A percentile compares a stretch with the other conserved stretches of the same genome.
Conservation (phyloP, 2,329 filamentous ascomycete genomes). For the Hymenoscyphus fraxineus region DNA sequence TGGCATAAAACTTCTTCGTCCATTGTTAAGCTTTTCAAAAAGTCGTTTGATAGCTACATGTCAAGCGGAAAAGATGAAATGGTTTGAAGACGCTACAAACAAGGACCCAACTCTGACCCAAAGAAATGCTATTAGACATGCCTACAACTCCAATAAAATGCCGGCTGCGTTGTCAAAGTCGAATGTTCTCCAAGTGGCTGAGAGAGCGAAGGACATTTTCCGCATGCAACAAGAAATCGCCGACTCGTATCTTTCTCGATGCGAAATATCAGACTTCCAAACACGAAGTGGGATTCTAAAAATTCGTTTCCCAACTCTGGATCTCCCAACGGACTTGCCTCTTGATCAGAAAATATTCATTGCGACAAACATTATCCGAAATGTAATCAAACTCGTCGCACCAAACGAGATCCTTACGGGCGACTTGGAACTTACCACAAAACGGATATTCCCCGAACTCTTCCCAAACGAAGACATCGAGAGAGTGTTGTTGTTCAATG, state of each 20-base stretch:
- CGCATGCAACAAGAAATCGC: conserved; percentile 49
- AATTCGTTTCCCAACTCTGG: conserved; percentile 16
- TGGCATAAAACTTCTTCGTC: conserved; percentile 64
- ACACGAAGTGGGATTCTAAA: conserved; percentile 36
- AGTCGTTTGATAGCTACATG: conserved; percentile 72
- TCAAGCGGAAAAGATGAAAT: conserved; percentile 59
- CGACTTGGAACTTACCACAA: conserved; percentile 40
- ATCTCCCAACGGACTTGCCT: conserved; percentile 10
- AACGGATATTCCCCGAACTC: conserved; percentile 40
- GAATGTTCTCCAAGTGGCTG: conserved; percentile 58
- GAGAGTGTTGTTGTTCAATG: conserved; percentile 17
- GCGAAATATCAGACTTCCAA: conserved; percentile 37
- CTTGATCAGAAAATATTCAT: conserved; percentile 21
- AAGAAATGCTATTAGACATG: conserved; percentile 74
- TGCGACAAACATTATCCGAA: conserved; percentile 44
- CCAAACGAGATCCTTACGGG: conserved; percentile 43
- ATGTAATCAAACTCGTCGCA: conserved; percentile 46
- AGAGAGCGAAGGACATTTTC: conserved; percentile 45
- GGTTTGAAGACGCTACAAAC: conserved; percentile 87
- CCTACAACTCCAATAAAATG: conserved; percentile 56
- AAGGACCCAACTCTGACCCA: conserved; percentile 69
- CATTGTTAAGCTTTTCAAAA: conserved; percentile 69
- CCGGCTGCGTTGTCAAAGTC: conserved; percentile 67
- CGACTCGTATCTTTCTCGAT: conserved; percentile 48
- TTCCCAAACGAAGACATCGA: background rate